Conservation (phyloP, 2,329 filamentous ascomycete species). For the Rhynchosporium graminicola region DNA sequence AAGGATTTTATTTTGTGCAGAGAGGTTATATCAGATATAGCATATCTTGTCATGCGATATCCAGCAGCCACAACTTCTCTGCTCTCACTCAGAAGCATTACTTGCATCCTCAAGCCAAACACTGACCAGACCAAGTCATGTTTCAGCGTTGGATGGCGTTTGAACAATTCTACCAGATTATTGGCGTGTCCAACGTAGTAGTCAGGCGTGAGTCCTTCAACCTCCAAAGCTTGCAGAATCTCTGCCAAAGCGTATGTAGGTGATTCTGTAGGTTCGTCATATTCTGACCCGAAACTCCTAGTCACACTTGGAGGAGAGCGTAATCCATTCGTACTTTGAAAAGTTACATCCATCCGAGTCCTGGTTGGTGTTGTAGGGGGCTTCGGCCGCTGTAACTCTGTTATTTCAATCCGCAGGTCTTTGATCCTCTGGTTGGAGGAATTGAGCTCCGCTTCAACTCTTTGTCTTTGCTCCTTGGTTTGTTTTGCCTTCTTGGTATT, state of each 20-base stretch:
- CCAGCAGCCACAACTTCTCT: conserved; percentile 94
- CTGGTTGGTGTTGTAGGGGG: conserved; percentile 50
- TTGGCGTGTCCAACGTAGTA: conserved; percentile 96
- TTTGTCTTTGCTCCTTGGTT: conserved; percentile 77
- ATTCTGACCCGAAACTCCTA: conserved; percentile 58
- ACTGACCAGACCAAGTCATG: conserved; percentile 96
- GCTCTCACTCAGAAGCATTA: conserved; percentile 93
- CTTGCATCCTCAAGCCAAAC: conserved; percentile 90
- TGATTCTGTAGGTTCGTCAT: conserved; percentile 74
- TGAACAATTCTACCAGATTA: conserved; percentile 93
- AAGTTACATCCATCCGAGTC: conserved; percentile 50
- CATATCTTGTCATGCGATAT: conserved; percentile 90
- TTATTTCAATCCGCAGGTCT: conserved; percentile 60
- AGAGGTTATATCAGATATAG: conserved; percentile 88
- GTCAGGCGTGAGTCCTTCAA: conserved; percentile 83
- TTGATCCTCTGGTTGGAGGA: conserved; percentile 77
- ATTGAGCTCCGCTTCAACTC: conserved; percentile 85
- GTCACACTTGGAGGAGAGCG: conserved; percentile 60
- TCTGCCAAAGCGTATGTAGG: conserved; percentile 91
- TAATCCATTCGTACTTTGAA: conserved; percentile 48
- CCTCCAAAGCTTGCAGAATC: conserved; percentile 84
- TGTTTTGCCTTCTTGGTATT: conserved; percentile 96
- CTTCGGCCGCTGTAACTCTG: conserved; percentile 57
- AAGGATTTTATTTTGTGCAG: conserved; percentile 83
- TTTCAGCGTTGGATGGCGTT: conserved; percentile 86